Base-by-base conservation (phyloP, 371 early-diverging fungal species). In the Mortierella sp. region DNA sequence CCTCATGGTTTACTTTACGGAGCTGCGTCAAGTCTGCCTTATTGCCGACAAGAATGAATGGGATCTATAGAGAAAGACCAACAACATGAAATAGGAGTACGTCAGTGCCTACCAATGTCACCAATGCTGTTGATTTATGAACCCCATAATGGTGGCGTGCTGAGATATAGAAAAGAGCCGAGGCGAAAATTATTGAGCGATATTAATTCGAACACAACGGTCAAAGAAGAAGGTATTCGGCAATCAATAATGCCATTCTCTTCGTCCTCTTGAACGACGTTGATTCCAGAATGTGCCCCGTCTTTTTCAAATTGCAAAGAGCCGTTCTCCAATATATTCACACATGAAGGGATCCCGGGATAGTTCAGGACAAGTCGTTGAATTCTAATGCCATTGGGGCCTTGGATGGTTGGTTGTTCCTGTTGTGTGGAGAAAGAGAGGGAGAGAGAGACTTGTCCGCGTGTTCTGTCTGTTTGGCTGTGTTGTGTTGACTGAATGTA, bases 41-140 rank as follows among this genome's bases (percentile, higher is more conserved):
- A 90, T 97, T 97, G 55, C 98, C 97, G 10, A 97, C 95, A 27
- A 96, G 90, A 75, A 97, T 91, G 78, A 97, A 95, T 16, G 98
- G 97, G 72, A 96, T 88, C 91, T 93, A 82, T 16, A 5, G 16
- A 18, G 5, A 16, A 60, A 32, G 32, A 29, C 70, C 8, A 60
- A 11, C n/a, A 38, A 6, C 8, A 38, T 49, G 74, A 65, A 79
- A 71, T 44, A 43, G 24, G 49, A 48, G 8, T 65, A 48, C 21
- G 16, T 60, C 60, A 60, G 60, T 32, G 1, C 32, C 60, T 32
- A 4, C 32, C 60, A 65, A 65, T 16, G 18, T 16, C 29, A 29
- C 16, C 16, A 63, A 38, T 21, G 21, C 3, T 29, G 32, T 60
- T 60, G 60, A 32, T 38, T 18, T 7, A 65, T 65, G 6, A 6